phyloP scores from a whole-genome alignment of 257 asterid genomes.

The Solanum chilense region DNA sequence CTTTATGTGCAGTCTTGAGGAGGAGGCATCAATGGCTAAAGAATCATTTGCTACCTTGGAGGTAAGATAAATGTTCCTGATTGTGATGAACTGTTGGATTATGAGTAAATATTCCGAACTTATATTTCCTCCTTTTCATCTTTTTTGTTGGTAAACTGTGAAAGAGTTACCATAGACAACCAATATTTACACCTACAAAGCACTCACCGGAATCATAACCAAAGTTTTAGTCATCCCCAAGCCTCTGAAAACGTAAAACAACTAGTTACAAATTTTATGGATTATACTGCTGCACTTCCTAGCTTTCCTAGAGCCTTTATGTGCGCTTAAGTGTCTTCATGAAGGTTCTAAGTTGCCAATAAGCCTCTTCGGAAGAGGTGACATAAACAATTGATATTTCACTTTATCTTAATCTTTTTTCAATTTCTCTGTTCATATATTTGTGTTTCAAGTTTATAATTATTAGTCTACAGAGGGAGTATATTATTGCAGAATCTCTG shows the following conservation, averaged over 20 bases:
- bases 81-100: neutral
- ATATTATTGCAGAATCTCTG: neutral
- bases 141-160: neutral
- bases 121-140: neutral
- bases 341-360: neutral
- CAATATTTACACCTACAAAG: no score
- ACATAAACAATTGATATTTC: neutral
- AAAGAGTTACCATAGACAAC: neutral
- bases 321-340: neutral
- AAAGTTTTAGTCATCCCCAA: neutral
- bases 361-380: neutral
- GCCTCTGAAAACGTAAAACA: neutral
- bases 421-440: neutral
- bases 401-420: neutral
- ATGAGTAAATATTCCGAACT: neutral
- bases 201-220: neutral
- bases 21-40: slow-evolving; percentile 37
- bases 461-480: neutral
- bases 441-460: neutral
- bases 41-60: slow-evolving; percentile 64
- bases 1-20: slow-evolving; percentile 72
- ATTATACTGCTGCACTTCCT: neutral
- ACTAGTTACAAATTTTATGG: neutral
- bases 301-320: neutral
- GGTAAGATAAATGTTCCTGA: slow-evolving; percentile 29